phyloP scores from a whole-genome alignment of 768 basidiomycete genomes.

The Pisolithus tinctorius region DNA sequence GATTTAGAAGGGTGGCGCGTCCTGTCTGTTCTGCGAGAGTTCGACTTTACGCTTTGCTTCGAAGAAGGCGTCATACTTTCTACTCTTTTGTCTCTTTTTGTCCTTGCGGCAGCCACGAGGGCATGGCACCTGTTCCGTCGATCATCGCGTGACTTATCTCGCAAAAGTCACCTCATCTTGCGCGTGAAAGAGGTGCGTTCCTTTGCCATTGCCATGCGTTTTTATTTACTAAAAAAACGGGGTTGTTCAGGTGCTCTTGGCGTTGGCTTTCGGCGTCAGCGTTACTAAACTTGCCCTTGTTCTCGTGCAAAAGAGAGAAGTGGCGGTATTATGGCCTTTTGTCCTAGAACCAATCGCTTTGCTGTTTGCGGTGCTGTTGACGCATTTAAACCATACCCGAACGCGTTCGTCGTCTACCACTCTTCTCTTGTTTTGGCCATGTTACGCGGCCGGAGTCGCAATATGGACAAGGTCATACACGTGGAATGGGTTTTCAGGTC shows the following conservation, averaged over 20 bases:
- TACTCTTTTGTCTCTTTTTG: constrained; percentile 38
- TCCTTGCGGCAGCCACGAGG: constrained; percentile 37
- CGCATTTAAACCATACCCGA: constrained; percentile 64
- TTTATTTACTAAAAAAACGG: neutral
- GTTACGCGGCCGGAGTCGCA: constrained; percentile 42
- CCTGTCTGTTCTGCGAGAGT: constrained; percentile 51
- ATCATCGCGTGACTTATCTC: constrained; percentile 29
- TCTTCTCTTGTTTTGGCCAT: constrained; percentile 79
- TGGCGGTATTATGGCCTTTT: constrained; percentile 45
- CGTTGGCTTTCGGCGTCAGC: constrained; percentile 42
- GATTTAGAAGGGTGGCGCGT: constrained; percentile 61
- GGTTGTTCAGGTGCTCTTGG: constrained; percentile 38
- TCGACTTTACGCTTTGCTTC: constrained; percentile 78
- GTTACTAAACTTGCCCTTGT: constrained; percentile 36
- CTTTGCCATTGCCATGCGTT: neutral
- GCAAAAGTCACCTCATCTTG: constrained; percentile 46
- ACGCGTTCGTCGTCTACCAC: constrained; percentile 63
- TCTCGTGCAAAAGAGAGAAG: constrained; percentile 21
- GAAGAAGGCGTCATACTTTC: constrained; percentile 68
- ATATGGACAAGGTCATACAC: constrained; percentile 58
- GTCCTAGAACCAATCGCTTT: constrained; percentile 55
- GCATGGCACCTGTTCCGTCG: constrained; percentile 24
- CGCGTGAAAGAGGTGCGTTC: constrained; percentile 60
- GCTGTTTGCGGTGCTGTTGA: constrained; percentile 41
- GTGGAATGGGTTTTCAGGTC: constrained; percentile 23